A percentile compares a stretch with the other conserved stretches of the same genome.
Evolutionary conservation across 306 rosid genomes (phyloP).

Genomic region (Cicer bijugum): DNA sequence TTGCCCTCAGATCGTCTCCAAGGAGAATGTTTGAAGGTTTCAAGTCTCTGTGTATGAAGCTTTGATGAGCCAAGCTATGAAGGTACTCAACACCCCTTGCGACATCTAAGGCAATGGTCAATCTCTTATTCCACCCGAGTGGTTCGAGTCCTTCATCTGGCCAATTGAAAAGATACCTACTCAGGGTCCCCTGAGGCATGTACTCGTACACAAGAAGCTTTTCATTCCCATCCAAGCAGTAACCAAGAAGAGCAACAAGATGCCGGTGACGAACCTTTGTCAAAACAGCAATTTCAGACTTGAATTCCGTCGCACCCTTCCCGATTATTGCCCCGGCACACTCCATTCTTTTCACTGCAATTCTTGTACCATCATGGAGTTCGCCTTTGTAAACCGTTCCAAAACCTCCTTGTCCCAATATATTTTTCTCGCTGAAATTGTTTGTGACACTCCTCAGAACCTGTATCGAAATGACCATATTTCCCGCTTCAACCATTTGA

Average conservation of each 20-base stretch:
- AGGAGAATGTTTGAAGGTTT: constrained; percentile 96
- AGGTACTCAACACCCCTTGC: constrained; percentile 95
- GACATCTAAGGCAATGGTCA: constrained; percentile 81
- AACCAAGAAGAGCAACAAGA: constrained; percentile 89
- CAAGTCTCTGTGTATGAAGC: constrained; percentile 88
- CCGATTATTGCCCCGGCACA: constrained; percentile 68
- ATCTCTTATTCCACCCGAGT: constrained; percentile 74
- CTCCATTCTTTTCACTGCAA: constrained; percentile 92
- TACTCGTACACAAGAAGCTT: constrained; percentile 86
- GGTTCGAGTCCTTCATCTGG: constrained; percentile 80
- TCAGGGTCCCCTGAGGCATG: constrained; percentile 96
- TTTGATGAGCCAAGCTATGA: constrained; percentile 91
- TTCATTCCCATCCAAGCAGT: constrained; percentile 91
- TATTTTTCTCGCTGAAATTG: constrained; percentile 73
- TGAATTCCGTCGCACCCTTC: constrained; percentile 75
- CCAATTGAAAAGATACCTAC: constrained; percentile 82
- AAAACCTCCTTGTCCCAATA: constrained; percentile 85
- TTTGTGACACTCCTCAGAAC: constrained; percentile 75
- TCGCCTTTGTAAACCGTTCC: constrained; percentile 89
- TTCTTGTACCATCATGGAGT: constrained; percentile 82
- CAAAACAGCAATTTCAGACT: constrained; percentile 86
- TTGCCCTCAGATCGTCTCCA: constrained; percentile 96
- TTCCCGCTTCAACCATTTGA: constrained; percentile 92
- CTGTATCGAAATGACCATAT: constrained; percentile 92
- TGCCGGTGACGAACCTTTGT: constrained; percentile 93